Percentiles rank a stretch among this genome's conserved stretches.
Evolutionary conservation across 148 eudicot genomes (phyloP).

Genomic region (Chenopodium quinoa): DNA sequence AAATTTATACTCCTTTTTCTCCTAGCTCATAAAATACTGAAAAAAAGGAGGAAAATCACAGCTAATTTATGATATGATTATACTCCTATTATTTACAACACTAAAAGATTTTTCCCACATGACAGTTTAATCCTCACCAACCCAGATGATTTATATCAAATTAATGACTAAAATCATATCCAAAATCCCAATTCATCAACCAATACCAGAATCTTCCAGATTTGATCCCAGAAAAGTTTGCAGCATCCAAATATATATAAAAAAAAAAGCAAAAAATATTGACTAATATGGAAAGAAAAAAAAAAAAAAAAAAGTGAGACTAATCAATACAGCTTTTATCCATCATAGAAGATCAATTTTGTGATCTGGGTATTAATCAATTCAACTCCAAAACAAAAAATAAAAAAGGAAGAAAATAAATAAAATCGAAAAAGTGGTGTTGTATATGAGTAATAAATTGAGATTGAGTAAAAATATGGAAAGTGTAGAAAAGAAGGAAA

Average conservation of each 20-base stretch:
- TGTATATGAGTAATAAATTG: conserved; percentile 13
- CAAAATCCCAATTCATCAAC: conserved; percentile 30
- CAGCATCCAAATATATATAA: conserved; percentile 27
- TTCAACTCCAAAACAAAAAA: conserved; percentile 1
- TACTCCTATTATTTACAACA: conserved; percentile 29
- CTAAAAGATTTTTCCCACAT: conserved; percentile 18
- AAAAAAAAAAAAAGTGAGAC: conserved; percentile 11
- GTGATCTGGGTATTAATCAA: conserved; percentile 19
- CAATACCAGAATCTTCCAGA: conserved; percentile 44
- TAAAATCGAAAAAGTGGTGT: background rate
- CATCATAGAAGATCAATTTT: background rate
- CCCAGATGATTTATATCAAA: conserved; percentile 5
- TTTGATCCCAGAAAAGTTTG: conserved; percentile 28
- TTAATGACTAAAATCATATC: background rate
- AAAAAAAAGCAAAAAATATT: conserved; percentile 13
- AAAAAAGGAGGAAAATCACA: conserved; percentile 30
- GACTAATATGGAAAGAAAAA: conserved; percentile 17
- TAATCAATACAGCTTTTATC: background rate
- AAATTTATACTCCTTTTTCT: conserved; percentile 32
- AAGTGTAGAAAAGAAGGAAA: conserved; percentile 30
- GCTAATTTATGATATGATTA: background rate
- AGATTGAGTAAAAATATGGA: conserved; percentile 20
- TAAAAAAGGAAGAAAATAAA: conserved; percentile 1
- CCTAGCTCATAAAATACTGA: conserved; percentile 33
- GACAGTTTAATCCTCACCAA: conserved; percentile 8